These are phyloP conservation scores for Plenodomus lindquistii DNA, from an alignment of 2,329 filamentous ascomycete genomes.

Conservation along the genomic window DNA sequence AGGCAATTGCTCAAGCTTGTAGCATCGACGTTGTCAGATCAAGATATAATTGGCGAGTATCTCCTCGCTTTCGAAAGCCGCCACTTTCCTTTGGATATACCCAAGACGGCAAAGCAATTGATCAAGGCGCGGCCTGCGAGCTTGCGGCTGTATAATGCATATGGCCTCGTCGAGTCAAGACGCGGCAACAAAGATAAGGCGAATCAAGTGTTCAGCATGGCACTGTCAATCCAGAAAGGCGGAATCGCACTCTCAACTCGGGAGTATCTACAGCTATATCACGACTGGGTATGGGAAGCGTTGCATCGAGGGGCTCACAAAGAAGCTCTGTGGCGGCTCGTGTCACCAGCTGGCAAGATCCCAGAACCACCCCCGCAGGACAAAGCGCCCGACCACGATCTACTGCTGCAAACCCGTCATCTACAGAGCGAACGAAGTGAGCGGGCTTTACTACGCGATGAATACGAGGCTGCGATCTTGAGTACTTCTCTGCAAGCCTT, in stretches of 20 bases:
- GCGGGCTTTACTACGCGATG: conserved; percentile 55
- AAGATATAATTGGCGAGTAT: conserved; percentile 66
- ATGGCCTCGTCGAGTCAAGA: conserved; percentile 71
- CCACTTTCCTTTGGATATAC: conserved; percentile 59
- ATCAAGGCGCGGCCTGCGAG: conserved; percentile 70
- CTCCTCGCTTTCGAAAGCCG: conserved; percentile 68
- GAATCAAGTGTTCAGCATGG: conserved; percentile 67
- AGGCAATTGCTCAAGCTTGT: conserved; percentile 60
- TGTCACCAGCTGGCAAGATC: conserved; percentile 30
- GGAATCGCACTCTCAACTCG: conserved; percentile 58
- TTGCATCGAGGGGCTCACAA: conserved; percentile 51
- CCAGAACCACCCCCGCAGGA: conserved; percentile 1
- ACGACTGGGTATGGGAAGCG: conserved; percentile 67
- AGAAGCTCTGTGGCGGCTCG: conserved; percentile 40
- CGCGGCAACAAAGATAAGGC: conserved; percentile 63
- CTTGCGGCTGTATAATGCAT: conserved; percentile 74
- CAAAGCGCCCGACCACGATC: conserved; percentile 10
- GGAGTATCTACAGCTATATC: conserved; percentile 54
- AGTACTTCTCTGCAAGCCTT: conserved; percentile 67
- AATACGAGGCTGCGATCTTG: conserved; percentile 52
- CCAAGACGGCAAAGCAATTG: conserved; percentile 72
- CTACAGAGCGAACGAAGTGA: conserved; percentile 48
- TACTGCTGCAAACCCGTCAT: conserved; percentile 19
- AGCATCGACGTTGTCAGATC: conserved; percentile 41
- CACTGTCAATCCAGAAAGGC: conserved; percentile 61